Percentiles rank a stretch among this genome's conserved stretches.
These are phyloP conservation scores for Escallonia rubra DNA, from an alignment of 129 eudicot species.

Conservation along the genomic window DNA sequence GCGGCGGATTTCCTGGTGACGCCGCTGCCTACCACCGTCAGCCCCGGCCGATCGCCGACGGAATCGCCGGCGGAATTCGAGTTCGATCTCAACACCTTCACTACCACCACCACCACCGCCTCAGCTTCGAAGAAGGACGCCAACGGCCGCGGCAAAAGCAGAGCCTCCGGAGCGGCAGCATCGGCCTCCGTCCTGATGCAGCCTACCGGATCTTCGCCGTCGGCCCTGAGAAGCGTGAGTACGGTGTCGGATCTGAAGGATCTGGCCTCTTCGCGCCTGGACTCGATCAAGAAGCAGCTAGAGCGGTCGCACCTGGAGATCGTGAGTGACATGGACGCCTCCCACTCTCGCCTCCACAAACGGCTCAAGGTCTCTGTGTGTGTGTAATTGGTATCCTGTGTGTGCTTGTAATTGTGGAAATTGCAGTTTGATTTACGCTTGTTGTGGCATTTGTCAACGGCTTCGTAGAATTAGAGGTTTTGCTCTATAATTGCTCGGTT, in stretches of 20 bases:
- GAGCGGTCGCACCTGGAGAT: conserved; percentile 78
- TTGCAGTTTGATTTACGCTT: too few relatives aligned
- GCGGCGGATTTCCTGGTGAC: conserved; percentile 30
- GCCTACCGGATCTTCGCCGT: conserved; percentile 15
- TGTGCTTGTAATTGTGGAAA: neutral
- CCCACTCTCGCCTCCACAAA: conserved; percentile 70
- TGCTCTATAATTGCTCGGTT: too few relatives aligned
- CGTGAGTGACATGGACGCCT: conserved; percentile 63
- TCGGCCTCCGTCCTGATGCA: conserved; percentile 16
- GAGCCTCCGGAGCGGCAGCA: conserved; percentile 13
- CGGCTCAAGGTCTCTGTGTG: conserved; percentile 51
- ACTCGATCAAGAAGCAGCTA: conserved; percentile 58
- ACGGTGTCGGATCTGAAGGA: conserved; percentile 68
- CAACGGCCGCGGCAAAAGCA: conserved; percentile 3
- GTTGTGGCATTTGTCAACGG: too few relatives aligned
- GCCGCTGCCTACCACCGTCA: conserved; percentile 22
- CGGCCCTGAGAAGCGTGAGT: conserved; percentile 33
- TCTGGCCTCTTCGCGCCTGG: conserved; percentile 46
- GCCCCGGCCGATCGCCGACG: conserved; percentile 24
- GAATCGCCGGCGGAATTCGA: conserved; percentile 54
- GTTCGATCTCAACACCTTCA: conserved; percentile 44
- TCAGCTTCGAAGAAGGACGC: conserved; percentile 35
- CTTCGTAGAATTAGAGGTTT: too few relatives aligned
- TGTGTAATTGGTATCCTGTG: neutral
- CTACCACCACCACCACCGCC: conserved; percentile 9